Evolutionary conservation across 164 flowering plant species (phyloP), one percentile per base, ranked within the genome.

Genomic region (Vitis labrusca): DNA sequence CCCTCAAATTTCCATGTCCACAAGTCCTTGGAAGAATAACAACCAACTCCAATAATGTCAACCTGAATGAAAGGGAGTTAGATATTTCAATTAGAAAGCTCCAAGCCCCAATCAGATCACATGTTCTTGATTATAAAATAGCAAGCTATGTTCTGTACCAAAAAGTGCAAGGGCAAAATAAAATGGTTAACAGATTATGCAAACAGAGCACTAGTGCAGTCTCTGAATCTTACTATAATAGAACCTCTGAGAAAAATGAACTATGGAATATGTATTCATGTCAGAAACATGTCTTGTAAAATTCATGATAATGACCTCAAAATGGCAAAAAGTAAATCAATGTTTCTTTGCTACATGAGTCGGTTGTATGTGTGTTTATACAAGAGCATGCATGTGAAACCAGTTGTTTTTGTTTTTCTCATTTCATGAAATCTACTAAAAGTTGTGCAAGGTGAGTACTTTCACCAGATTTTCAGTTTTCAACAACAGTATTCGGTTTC

Each of bases 1-100:
- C 99, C 99, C 77, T 93, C 97, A 69, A 90, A 85, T 75, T 89
- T 93, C 99, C 98, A 96, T 29, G 90, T 80, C 99, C 99, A 96
- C 61, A 96, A 71, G 73, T 96, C 97, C 74, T 87, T 89, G 30
- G 99, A 96, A 59, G 99, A 96, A 80, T 96, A 96, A 76, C 99
- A 96, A 66, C 97, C 88, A 58, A 95, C 99, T 61, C 99, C 99
- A 69, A 95, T 87, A 61, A 95, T 76, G 72, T 95, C 99, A 78
- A 96, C 99, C 99, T 96, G 85, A 61, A 56, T 3, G 50, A 19
- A 51, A 67, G 23, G 37, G 30, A 17, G 14, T 55, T 51, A 13
- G 16, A 64, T 17, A 50, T 50, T 19, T 23, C 27, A 23, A 23
- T 23, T 23, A 23, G 27, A 23, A 23, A 23, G 27, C 27, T 23